These are phyloP conservation scores for Aspergillus caelatus DNA, from an alignment of 2,329 filamentous ascomycete genomes.

Conservation along the genomic window DNA sequence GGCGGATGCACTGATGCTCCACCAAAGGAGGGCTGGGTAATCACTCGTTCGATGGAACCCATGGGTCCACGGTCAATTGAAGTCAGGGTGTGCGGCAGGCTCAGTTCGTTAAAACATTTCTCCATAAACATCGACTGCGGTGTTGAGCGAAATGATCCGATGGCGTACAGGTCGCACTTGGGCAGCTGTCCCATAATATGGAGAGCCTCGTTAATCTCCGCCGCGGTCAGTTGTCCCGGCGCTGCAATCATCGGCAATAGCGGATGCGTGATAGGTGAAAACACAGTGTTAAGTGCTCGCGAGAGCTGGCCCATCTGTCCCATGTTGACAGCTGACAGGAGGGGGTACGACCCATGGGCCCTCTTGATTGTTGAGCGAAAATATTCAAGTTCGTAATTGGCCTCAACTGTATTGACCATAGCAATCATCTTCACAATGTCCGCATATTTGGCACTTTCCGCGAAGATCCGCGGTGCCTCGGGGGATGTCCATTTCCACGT, in stretches of 20 bases:
- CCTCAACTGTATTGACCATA: slow-evolving; percentile 77
- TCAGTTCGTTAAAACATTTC: slow-evolving; percentile 78
- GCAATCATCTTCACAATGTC: slow-evolving; percentile 93
- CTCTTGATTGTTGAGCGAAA: slow-evolving; percentile 76
- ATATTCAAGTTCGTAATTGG: slow-evolving; percentile 88
- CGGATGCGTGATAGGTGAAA: slow-evolving; percentile 85
- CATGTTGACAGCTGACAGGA: slow-evolving; percentile 85
- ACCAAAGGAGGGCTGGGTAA: slow-evolving; percentile 75
- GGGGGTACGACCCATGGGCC: slow-evolving; percentile 67
- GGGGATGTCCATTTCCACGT: slow-evolving; percentile 80
- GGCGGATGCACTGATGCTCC: slow-evolving; percentile 81
- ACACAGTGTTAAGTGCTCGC: slow-evolving; percentile 79
- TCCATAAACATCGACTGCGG: slow-evolving; percentile 84
- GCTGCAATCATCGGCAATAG: slow-evolving; percentile 81
- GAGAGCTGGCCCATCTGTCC: slow-evolving; percentile 83
- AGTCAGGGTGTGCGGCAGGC: slow-evolving; percentile 80
- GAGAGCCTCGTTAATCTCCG: slow-evolving; percentile 80
- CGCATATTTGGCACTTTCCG: slow-evolving; percentile 71
- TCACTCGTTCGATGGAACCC: slow-evolving; percentile 70
- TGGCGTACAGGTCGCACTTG: slow-evolving; percentile 78
- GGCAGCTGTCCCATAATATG: slow-evolving; percentile 79
- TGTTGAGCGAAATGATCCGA: slow-evolving; percentile 71
- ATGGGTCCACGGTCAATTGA: slow-evolving; percentile 72
- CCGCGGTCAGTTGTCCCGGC: slow-evolving; percentile 81
- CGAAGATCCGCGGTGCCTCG: slow-evolving; percentile 72